Evolutionary conservation across 768 basidiomycete genomes (phyloP).

Genomic region (Rhizopogon rudus): DNA sequence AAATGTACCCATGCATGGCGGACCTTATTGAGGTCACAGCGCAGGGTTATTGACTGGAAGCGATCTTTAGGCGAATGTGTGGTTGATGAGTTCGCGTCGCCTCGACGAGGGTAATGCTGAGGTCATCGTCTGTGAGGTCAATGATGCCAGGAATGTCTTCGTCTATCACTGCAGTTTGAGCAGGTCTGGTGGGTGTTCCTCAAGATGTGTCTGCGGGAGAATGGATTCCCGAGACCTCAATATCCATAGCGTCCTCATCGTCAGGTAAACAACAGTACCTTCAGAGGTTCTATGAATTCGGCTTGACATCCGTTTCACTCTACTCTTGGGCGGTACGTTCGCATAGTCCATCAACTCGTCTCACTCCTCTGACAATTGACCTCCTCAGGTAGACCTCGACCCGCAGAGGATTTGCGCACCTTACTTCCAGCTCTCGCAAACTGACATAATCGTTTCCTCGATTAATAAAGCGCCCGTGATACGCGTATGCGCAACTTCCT

Average conservation of each 20-base stretch:
- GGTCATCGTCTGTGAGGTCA: too few species aligned
- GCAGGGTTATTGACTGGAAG: too few species aligned
- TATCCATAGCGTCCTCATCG: conserved; percentile 21
- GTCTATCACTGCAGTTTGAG: too few species aligned
- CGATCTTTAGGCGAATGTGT: too few species aligned
- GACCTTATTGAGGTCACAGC: too few species aligned
- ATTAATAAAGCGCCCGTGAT: background rate
- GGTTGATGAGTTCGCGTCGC: too few species aligned
- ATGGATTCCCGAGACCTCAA: conserved; percentile 9
- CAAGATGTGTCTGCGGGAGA: conserved; percentile 13
- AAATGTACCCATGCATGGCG: too few species aligned
- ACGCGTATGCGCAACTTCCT: background rate
- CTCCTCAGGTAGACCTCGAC: conserved; percentile 11
- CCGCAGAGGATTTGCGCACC: conserved; percentile 12
- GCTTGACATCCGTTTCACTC: conserved; percentile 9
- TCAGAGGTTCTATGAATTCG: conserved; percentile 14
- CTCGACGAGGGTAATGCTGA: too few species aligned
- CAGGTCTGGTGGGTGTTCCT: too few species aligned
- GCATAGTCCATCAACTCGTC: conserved; percentile 12
- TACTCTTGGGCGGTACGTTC: conserved; percentile 7
- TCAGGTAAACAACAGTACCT: conserved; percentile 16
- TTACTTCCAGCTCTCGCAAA: conserved; percentile 52
- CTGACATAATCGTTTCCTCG: conserved; percentile 28
- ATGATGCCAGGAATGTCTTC: too few species aligned
- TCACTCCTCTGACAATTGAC: conserved; percentile 9